Percentiles rank a stretch among this genome's conserved stretches.
Evolutionary conservation across 176 grass and related monocot species (phyloP).

Genomic region (Tuctoria greenei): DNA sequence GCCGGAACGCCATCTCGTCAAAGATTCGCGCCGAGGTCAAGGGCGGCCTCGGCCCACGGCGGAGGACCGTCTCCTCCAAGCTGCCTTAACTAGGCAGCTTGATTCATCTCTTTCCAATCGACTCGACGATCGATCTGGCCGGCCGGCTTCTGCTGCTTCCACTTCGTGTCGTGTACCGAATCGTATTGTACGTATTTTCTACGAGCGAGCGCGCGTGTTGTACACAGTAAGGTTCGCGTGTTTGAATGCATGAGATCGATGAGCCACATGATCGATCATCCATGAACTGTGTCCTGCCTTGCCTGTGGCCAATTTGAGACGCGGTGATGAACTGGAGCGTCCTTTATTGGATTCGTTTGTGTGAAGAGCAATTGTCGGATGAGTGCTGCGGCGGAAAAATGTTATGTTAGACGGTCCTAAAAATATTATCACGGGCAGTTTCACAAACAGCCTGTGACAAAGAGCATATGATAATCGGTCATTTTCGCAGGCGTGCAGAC

Average conservation of each 20-base stretch:
- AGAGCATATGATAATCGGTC: no score
- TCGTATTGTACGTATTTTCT: not conserved
- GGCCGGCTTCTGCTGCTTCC: not conserved
- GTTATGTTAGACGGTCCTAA: no score
- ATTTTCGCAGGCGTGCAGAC: no score
- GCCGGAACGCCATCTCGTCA: slow-evolving; percentile 68
- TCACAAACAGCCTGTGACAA: no score
- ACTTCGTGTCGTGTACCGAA: not conserved
- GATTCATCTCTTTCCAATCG: not conserved
- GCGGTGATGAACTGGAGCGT: no score
- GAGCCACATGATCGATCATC: not conserved
- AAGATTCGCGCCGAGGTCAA: slow-evolving; percentile 61
- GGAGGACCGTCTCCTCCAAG: slow-evolving; percentile 55
- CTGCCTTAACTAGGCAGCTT: slow-evolving; percentile 7
- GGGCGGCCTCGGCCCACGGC: slow-evolving; percentile 17
- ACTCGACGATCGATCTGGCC: not conserved
- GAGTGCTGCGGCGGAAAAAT: no score
- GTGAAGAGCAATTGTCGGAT: no score
- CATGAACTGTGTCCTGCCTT: no score
- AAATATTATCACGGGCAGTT: no score
- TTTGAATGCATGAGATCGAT: not conserved
- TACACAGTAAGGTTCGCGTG: not conserved
- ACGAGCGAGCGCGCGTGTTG: not conserved
- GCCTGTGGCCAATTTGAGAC: no score
- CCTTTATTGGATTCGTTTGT: no score